A percentile compares a stretch with the other conserved stretches of the same genome.
These are phyloP conservation scores for Oryza australiensis DNA, from an alignment of 176 grass and related monocot species.

Conservation along the genomic window DNA sequence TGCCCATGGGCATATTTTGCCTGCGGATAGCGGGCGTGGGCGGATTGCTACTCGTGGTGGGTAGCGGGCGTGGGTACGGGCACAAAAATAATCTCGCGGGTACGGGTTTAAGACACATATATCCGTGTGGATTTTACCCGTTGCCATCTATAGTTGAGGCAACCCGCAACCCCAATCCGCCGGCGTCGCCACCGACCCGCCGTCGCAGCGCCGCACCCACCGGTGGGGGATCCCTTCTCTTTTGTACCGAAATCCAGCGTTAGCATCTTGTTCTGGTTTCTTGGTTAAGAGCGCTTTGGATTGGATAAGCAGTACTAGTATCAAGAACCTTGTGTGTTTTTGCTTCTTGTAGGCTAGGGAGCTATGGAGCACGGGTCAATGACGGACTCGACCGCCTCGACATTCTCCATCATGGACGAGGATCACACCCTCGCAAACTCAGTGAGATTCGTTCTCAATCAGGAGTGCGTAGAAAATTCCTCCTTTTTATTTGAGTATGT, in stretches of 20 bases:
- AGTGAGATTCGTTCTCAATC: conserved; percentile 57
- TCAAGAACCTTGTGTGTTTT: neutral
- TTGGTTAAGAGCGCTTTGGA: neutral
- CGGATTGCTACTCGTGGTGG: no score
- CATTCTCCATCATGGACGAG: conserved; percentile 82
- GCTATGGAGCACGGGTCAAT: conserved; percentile 78
- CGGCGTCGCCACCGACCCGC: neutral
- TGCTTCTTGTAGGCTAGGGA: neutral
- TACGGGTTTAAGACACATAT: no score
- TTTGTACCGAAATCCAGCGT: neutral
- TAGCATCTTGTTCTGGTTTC: neutral
- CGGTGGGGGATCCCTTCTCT: neutral
- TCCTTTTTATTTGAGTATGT: neutral
- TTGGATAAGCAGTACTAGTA: neutral
- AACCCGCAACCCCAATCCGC: no score
- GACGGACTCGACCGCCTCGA: conserved; percentile 53
- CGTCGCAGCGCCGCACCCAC: neutral
- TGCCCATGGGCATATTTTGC: no score
- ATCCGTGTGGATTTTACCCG: no score
- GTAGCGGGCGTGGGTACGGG: no score
- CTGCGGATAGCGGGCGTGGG: no score
- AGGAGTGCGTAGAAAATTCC: neutral
- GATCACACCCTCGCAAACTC: conserved; percentile 89
- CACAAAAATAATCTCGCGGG: no score
- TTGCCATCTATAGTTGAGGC: no score